Evolutionary conservation across 441 rosid genomes (phyloP).

Genomic region (Gossypium schwendimanii): DNA sequence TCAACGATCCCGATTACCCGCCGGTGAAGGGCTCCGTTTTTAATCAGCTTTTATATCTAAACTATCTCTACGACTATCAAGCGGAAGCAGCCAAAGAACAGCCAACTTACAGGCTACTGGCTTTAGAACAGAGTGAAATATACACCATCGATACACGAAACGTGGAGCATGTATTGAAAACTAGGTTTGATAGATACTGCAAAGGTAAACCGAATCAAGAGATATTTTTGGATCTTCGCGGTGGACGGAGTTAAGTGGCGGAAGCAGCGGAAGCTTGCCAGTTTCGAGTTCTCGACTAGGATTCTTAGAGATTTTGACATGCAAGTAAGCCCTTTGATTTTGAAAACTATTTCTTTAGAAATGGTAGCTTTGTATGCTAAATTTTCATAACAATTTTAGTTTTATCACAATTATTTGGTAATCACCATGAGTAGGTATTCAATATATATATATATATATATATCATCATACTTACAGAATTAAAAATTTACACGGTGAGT

Average conservation of each 20-base stretch:
- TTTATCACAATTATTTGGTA: no score
- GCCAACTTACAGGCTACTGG: constrained; percentile 52
- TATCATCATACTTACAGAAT: no score
- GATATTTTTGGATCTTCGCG: constrained; percentile 32
- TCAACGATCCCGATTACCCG: constrained; percentile 32
- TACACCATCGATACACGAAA: constrained; percentile 54
- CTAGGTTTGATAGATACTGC: constrained; percentile 9
- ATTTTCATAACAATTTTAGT: no score
- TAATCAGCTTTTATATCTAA: constrained; percentile 33
- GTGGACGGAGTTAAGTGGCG: constrained; percentile 48
- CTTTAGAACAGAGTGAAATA: constrained; percentile 33
- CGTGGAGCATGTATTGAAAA: constrained; percentile 56
- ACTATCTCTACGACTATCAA: constrained; percentile 49
- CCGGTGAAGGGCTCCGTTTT: constrained; percentile 59
- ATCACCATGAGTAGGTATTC: no score
- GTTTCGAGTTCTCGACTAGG: constrained; percentile 41
- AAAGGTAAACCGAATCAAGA: constrained; percentile 22
- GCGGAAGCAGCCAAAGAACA: constrained; percentile 29
- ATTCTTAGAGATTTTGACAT: constrained; percentile 41
- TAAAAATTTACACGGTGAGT: no score
- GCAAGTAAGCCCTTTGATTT: constrained; percentile 24
- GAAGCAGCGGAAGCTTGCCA: constrained; percentile 41
- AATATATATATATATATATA: no score
- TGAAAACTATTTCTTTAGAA: no score
- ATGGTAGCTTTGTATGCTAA: no score